phyloP scores from a whole-genome alignment of 805 yeast species.

The Wickerhamomyces pijperi region DNA sequence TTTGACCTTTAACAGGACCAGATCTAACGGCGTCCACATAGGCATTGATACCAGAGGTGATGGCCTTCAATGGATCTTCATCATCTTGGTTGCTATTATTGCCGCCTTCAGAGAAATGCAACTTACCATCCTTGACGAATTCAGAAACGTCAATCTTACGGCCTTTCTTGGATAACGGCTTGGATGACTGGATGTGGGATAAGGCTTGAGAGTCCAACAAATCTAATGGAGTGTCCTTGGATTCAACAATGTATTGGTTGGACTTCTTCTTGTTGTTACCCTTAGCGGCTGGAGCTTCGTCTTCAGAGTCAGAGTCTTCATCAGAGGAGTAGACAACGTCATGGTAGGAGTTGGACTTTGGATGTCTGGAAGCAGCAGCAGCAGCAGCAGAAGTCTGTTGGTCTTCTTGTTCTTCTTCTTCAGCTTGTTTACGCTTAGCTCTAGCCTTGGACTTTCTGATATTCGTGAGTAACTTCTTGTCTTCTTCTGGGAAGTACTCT shows the following conservation, averaged over 20 bases:
- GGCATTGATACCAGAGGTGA: slow-evolving; percentile 67
- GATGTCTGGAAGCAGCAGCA: slow-evolving; percentile 25
- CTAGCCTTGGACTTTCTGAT: slow-evolving; percentile 81
- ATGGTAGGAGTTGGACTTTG: slow-evolving; percentile 80
- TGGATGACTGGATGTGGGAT: slow-evolving; percentile 81
- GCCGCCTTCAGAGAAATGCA: slow-evolving; percentile 44
- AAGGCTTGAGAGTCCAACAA: slow-evolving; percentile 76
- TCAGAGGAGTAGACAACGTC: slow-evolving; percentile 78
- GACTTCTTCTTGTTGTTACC: slow-evolving; percentile 22
- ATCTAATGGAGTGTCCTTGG: slow-evolving; percentile 74
- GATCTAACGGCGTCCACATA: slow-evolving; percentile 88
- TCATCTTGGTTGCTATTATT: slow-evolving; percentile 18
- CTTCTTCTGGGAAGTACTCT: slow-evolving; percentile 80
- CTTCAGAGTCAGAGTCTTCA: slow-evolving; percentile 36
- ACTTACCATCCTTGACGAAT: slow-evolving; percentile 43
- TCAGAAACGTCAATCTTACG: slow-evolving; percentile 28
- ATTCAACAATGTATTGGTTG: slow-evolving; percentile 65
- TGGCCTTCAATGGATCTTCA: slow-evolving; percentile 36
- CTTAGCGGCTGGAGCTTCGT: slow-evolving; percentile 21
- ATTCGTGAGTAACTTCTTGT: slow-evolving; percentile 69
- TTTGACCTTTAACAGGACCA: slow-evolving; percentile 91
- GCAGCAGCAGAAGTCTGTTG: slow-evolving; percentile 3
- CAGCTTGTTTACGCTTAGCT: slow-evolving; percentile 60
- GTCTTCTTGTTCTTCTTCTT: slow-evolving; percentile 25
- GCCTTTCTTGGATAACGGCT: slow-evolving; percentile 52